These are phyloP conservation scores for Triangularia setosa DNA, from an alignment of 2,329 filamentous ascomycete species.

Conservation along the genomic window DNA sequence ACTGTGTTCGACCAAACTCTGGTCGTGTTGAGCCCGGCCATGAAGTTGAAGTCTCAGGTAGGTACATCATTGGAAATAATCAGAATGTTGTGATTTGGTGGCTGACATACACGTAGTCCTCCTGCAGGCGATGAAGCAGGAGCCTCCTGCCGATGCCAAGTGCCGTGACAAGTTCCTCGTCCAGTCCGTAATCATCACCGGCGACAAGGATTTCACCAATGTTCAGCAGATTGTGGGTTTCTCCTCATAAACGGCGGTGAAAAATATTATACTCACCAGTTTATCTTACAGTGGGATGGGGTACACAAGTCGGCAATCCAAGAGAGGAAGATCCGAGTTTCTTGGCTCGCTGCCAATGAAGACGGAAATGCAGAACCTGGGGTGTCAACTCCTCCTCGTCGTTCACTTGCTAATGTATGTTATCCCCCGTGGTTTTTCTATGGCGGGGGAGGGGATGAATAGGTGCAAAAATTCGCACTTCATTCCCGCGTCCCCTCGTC, in stretches of 20 bases:
- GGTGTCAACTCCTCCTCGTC: slow-evolving; percentile 30
- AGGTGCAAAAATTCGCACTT: not conserved
- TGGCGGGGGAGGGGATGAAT: not conserved
- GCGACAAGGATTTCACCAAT: slow-evolving; percentile 79
- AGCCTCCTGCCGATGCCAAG: slow-evolving; percentile 78
- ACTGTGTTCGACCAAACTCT: slow-evolving; percentile 96
- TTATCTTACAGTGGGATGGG: slow-evolving; percentile 63
- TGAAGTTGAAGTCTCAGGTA: slow-evolving; percentile 89
- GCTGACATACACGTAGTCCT: slow-evolving; percentile 59
- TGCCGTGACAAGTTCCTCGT: slow-evolving; percentile 98
- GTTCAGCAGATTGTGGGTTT: slow-evolving; percentile 72
- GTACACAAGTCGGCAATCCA: slow-evolving; percentile 75
- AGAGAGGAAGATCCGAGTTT: slow-evolving; percentile 94
- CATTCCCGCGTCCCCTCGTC: not conserved
- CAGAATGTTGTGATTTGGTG: slow-evolving; percentile 24
- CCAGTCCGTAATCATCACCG: slow-evolving; percentile 79
- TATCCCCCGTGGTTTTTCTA: slow-evolving; percentile 6
- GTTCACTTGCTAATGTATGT: slow-evolving; percentile 30
- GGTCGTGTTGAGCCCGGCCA: slow-evolving; percentile 89
- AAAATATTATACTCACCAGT: slow-evolving; percentile 26
- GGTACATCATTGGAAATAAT: slow-evolving; percentile 30
- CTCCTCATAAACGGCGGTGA: slow-evolving; percentile 5
- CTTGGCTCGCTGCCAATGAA: slow-evolving; percentile 65
- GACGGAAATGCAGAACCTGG: slow-evolving; percentile 31
- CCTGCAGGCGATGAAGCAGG: slow-evolving; percentile 95